Evolutionary conservation across 768 basidiomycete species (phyloP).

Genomic region (Phlegmacium glaucopus): DNA sequence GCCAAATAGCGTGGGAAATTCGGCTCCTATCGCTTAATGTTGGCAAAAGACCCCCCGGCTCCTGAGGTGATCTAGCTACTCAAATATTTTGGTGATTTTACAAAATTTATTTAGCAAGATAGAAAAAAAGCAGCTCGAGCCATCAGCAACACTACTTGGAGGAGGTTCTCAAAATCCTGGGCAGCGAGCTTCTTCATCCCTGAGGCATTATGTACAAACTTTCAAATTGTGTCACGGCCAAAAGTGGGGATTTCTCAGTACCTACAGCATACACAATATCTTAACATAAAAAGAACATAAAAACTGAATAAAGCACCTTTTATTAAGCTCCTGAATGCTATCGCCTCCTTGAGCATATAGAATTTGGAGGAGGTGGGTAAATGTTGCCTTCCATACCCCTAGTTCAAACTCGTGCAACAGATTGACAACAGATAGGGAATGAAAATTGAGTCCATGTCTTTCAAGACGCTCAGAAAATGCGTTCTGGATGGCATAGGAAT

Average conservation of each 20-base stretch:
- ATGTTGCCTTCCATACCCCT: slow-evolving; percentile 31
- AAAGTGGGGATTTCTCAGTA: slow-evolving; percentile 18
- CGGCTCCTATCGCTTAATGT: too few relatives aligned
- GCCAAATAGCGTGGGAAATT: too few relatives aligned
- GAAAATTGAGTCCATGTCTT: slow-evolving; percentile 21
- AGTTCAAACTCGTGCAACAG: slow-evolving; percentile 35
- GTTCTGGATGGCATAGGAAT: slow-evolving; percentile 21
- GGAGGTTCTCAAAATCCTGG: slow-evolving; percentile 31
- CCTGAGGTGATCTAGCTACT: too few relatives aligned
- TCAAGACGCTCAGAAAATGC: slow-evolving; percentile 13
- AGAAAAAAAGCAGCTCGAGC: too few relatives aligned
- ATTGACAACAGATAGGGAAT: slow-evolving; percentile 26
- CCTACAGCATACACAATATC: too few relatives aligned
- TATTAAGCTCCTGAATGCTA: slow-evolving; percentile 22
- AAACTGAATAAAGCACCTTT: slow-evolving; percentile 12
- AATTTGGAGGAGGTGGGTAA: slow-evolving; percentile 31
- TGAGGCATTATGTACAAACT: slow-evolving; percentile 24
- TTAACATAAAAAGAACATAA: background rate
- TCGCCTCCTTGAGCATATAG: too few relatives aligned
- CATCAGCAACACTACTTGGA: slow-evolving; percentile 25
- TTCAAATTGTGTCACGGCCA: slow-evolving; percentile 22
- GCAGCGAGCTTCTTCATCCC: slow-evolving; percentile 27
- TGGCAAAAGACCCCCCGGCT: too few relatives aligned
- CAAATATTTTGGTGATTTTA: too few relatives aligned
- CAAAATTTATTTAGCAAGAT: too few relatives aligned